Evolutionary conservation across 495 filamentous ascomycete genomes (phyloP), one percentile per base, ranked within the genome.

Genomic region (Aspergillus kassunensis): DNA sequence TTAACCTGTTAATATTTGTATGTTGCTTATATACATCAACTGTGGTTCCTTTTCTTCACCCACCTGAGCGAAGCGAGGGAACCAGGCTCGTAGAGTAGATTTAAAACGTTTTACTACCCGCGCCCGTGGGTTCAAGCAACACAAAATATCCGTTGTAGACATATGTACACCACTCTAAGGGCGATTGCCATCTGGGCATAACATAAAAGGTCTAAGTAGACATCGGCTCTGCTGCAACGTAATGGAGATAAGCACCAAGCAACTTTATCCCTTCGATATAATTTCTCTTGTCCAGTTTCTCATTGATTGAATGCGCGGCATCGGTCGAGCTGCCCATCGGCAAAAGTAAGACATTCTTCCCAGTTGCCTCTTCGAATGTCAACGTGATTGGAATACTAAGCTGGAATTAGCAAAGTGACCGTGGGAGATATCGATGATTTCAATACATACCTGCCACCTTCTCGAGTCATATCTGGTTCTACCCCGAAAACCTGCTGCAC

Each of bases 211-310:
- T 29, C 39, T 51, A 51, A 11, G 36, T 13, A 24, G 21, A 7
- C 7, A 23, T 82, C 23, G 88, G 84, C 76, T 99, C 92, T 63
- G 92, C 91, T 1, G 92, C 90, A 49, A 96, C 91, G 61, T 96
- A 97, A 74, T 97, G 93, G 64, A 99, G 72, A 65, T 99, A 99
- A 15, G 93, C 90, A 13, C 93, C 93, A 44, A 97, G 68, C 41
- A 97, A 68, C 77, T 97, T 97, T 56, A 85, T 96, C n/a, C 93
- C 93, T 75, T 97, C 91, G 61, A 99, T 93, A 66, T 97, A 99
- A 65, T 99, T 99, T 66, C 80, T 82, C 78, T 84, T 87, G 69
- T 99, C 93, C 34, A 99, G 79, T 77, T 99, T 99, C 77, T 99
- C 93, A 66, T 99, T 99, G 67, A 96, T 88, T 27, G 87, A 92